These are phyloP conservation scores for Pelargonium cotyledonis DNA, from an alignment of 441 rosid species.

Conservation along the genomic window DNA sequence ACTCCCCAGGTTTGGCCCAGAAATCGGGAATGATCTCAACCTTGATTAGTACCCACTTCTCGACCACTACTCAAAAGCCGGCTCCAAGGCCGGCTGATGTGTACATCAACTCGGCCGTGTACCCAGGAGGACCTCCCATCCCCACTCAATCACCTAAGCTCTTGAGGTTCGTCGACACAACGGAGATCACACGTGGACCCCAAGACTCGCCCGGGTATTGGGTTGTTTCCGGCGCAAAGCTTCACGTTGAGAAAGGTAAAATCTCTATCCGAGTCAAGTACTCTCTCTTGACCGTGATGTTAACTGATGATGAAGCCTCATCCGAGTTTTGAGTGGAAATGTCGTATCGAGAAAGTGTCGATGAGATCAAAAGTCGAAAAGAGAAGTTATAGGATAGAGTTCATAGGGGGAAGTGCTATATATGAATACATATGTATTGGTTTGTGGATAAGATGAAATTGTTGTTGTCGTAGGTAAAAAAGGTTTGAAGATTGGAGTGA, in stretches of 20 bases:
- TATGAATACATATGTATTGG: no score
- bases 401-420: no score
- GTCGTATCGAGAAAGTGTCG: no score
- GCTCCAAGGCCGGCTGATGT: conserved; percentile 82
- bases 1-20: conserved; percentile 59
- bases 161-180: conserved; percentile 75
- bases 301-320: conserved; percentile 54
- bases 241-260: conserved; percentile 74
- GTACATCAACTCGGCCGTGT: conserved; percentile 81
- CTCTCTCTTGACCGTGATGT: conserved; percentile 61
- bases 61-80: conserved; percentile 61
- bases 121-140: conserved; percentile 90
- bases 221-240: conserved; percentile 90
- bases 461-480: neutral
- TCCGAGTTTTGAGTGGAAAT: no score
- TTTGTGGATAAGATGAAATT: no score
- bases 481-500: neutral
- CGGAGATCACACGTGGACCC: conserved; percentile 90
- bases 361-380: no score
- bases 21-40: conserved; percentile 86
- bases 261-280: conserved; percentile 85
- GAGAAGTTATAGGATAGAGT: no score
- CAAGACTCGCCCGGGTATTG: conserved; percentile 93
- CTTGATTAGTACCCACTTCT: conserved; percentile 69
- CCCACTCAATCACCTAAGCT: conserved; percentile 83